Percentiles rank a stretch among this genome's conserved stretches.
Evolutionary conservation across 148 eudicot species (phyloP).

Genomic region (Persicaria maculosa): DNA sequence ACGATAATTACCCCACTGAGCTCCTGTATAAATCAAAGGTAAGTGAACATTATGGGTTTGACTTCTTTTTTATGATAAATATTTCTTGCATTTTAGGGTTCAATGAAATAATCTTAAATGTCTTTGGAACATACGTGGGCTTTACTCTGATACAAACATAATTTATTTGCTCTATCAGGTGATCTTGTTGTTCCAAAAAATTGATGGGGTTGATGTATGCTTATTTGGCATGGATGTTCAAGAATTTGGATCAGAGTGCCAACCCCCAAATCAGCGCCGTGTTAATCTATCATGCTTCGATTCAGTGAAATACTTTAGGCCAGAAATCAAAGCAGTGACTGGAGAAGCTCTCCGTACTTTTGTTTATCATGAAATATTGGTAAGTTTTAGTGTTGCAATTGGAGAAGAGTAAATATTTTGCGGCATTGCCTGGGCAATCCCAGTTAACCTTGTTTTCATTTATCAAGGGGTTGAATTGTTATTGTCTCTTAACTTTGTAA

Average conservation of each 20-base stretch:
- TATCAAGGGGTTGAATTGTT: too few relatives aligned
- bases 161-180: slow-evolving; percentile 41
- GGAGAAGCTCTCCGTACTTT: slow-evolving; percentile 97
- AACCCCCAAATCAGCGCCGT: slow-evolving; percentile 85
- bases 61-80: not conserved
- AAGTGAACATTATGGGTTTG: not conserved
- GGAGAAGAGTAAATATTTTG: not conserved
- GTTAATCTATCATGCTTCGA: slow-evolving; percentile 94
- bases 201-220: slow-evolving; percentile 98
- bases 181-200: slow-evolving; percentile 79
- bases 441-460: not conserved
- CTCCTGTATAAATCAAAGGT: slow-evolving; percentile 94
- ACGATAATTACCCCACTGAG: slow-evolving; percentile 78
- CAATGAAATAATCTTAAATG: not conserved
- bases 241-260: slow-evolving; percentile 92
- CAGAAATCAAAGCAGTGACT: slow-evolving; percentile 73
- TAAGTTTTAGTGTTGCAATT: slow-evolving; percentile 19
- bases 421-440: not conserved
- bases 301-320: slow-evolving; percentile 95
- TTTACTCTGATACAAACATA: too few relatives aligned
- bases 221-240: slow-evolving; percentile 98
- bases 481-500: too few relatives aligned
- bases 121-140: too few relatives aligned
- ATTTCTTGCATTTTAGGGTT: not conserved
- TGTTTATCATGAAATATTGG: slow-evolving; percentile 98